These are phyloP conservation scores for Chlorella sp. DNA, from an alignment of 139 green algal genomes.

Conservation along the genomic window DNA sequence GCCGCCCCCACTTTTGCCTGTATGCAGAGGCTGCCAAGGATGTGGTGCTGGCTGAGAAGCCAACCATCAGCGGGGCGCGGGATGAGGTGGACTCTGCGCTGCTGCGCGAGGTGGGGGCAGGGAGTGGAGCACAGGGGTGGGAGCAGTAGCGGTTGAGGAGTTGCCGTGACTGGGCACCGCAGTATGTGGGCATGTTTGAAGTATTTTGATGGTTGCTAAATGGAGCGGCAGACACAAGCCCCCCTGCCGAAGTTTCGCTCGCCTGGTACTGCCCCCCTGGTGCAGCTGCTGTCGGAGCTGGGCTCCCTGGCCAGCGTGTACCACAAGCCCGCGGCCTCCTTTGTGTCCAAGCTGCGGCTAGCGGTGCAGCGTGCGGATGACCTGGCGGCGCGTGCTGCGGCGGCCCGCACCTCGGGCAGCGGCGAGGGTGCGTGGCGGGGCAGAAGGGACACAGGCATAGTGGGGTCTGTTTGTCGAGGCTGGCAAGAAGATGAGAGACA, in stretches of 20 bases:
- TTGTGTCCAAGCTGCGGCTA: conserved; percentile 78
- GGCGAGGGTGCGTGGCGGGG: background rate
- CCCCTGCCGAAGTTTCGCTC: too few relatives aligned
- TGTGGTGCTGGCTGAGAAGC: conserved; percentile 95
- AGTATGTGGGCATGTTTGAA: too few relatives aligned
- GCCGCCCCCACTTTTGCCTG: too few relatives aligned
- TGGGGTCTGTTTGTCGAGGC: too few relatives aligned
- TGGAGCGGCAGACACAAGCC: too few relatives aligned
- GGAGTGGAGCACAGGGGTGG: too few relatives aligned
- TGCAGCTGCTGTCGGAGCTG: conserved; percentile 79
- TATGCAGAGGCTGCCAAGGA: conserved; percentile 84
- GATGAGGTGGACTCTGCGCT: conserved; percentile 82
- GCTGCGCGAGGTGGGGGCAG: conserved; percentile 56
- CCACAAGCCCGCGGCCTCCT: conserved; percentile 92
- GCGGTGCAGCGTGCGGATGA: conserved; percentile 78
- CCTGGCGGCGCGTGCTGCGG: conserved; percentile 43
- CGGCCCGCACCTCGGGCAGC: background rate
- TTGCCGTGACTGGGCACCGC: too few relatives aligned
- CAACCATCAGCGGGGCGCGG: conserved; percentile 86
- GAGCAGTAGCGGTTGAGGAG: too few relatives aligned
- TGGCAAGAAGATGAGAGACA: too few relatives aligned
- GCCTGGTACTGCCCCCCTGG: too few relatives aligned
- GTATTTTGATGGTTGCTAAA: too few relatives aligned
- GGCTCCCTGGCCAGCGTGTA: conserved; percentile 92
- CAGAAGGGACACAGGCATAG: background rate